A percentile compares a stretch with the other conserved stretches of the same genome.
phyloP scores from a whole-genome alignment of 2,329 filamentous ascomycete genomes.

The Trichoderma brevicompactum region DNA sequence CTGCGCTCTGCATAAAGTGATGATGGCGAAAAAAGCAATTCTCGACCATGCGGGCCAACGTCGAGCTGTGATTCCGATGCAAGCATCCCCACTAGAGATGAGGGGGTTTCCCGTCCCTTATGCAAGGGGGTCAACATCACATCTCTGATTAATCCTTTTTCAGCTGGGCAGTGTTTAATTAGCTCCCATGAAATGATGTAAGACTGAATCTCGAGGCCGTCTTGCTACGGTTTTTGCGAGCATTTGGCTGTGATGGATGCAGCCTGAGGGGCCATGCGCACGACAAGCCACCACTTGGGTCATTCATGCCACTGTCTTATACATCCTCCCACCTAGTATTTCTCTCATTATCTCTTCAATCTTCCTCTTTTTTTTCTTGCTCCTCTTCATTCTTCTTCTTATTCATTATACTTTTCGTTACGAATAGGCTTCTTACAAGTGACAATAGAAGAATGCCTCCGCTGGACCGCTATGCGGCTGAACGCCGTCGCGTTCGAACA shows the following conservation, averaged over 20 bases:
- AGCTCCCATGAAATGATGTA: slow-evolving; percentile 2
- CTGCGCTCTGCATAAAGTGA: background rate
- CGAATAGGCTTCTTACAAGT: background rate
- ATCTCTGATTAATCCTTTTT: background rate
- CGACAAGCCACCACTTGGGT: slow-evolving; percentile 3
- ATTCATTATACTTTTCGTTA: background rate
- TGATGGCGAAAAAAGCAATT: background rate
- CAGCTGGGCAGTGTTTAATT: slow-evolving; percentile 21
- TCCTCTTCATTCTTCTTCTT: background rate
- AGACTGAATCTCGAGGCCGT: slow-evolving; percentile 13
- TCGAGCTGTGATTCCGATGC: background rate
- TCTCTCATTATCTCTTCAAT: background rate
- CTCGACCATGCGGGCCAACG: background rate
- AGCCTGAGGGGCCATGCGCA: background rate
- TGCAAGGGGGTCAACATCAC: slow-evolving; percentile 1
- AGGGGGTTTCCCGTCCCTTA: background rate
- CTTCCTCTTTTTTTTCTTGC: background rate
- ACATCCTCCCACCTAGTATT: background rate
- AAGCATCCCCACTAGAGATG: slow-evolving; percentile 6
- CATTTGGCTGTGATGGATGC: background rate
- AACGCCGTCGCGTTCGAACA: background rate
- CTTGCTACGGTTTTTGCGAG: background rate
- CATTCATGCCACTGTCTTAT: slow-evolving; percentile 15
- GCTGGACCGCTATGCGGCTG: background rate
- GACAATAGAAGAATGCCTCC: background rate